Evolutionary conservation across 306 rosid genomes (phyloP), one percentile per base, ranked within the genome.

Genomic region (Parietaria judaica): DNA sequence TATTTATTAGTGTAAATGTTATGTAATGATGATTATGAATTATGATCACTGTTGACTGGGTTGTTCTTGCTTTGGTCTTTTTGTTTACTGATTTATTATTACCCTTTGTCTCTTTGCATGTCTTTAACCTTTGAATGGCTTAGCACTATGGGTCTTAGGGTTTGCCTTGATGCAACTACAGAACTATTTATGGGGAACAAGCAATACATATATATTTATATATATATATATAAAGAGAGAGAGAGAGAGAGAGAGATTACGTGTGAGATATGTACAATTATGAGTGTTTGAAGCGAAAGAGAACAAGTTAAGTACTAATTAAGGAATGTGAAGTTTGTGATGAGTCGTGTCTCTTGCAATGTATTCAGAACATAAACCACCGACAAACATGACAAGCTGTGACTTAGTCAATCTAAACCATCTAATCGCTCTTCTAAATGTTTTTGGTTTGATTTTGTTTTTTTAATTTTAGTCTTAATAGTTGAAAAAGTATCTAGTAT

Each of bases 351-450:
- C 43, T 14, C 55, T 44, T 44, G 66, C 74, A 58, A 47, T 67
- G 45, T 3, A 41, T 47, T 36, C 59, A 50, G 51, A 54, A 74
- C 64, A 4, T 52, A 60, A 60, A 9, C 7, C 58, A 50, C 57
- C 14, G 36, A 53, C 57, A 23, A 23, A 53, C 7, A 51, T 12
- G 60, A 56, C 60, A 58, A 45, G 6, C 31, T 23, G 31, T 60
- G 36, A 68, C 14, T 46, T 37, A 48, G 66, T 36, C 77, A 66
- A 70, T 69, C 80, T 52, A 60, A 76, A 84, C 81, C 88, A 78
- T 84, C 91, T 77, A 79, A 84, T 84, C 84, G 63, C 7, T 71
- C 17, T 35, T 48, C 46, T 60, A 78, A 52, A 41, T 61, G 56
- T 69, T 72, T 52, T 5, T 41, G 31, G 31, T 23, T 41, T 41